Evolutionary conservation across 306 rosid species (phyloP), one percentile per base, ranked within the genome.

Genomic region (Lathyrus sativus): DNA sequence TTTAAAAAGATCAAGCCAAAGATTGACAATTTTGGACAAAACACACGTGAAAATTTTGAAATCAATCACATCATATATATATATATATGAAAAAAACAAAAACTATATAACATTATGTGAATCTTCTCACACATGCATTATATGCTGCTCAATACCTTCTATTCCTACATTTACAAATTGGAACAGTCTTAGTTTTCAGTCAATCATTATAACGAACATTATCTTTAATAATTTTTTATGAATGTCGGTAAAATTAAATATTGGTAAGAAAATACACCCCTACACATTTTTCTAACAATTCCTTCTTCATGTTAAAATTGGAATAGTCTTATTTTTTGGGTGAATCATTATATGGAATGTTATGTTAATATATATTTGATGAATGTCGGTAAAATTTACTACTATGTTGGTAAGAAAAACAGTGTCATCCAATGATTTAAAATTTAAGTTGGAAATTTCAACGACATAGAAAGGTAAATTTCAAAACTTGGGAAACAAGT

Each of bases 391-490:
- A 58, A 57, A 49, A 50, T 45, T 5, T n/a, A 31, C 31, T 24
- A 24, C 2, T 24, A 24, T 24, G 18, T 45, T 14, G 51, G 66
- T 5, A 51, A 41, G 31, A 43, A 39, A 6, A 4, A 17, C 15
- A 18, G 11, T 15, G 6, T 63, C 12, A 24, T 3, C 26, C 18
- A 4, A 4, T 72, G 81, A 81, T 68, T 62, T 57, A 22, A 73
- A 76, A 70, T 41, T 73, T 9, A 35, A 35, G 39, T 7, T 43
- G 26, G 64, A 55, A 72, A 31, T 67, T 35, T 75, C 41, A 63
- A 54, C 19, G 74, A 63, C 57, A 72, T 49, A 15, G 71, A 72
- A 41, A 56, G 68, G 48, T 62, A 66, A 49, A 7, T 18, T 73
- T 63, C 18, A 19, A 67, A 61, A 61, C 8, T 37, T 49, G 71